Evolutionary conservation across 148 eudicot species (phyloP).

Genomic region (Euryodendron excelsum): DNA sequence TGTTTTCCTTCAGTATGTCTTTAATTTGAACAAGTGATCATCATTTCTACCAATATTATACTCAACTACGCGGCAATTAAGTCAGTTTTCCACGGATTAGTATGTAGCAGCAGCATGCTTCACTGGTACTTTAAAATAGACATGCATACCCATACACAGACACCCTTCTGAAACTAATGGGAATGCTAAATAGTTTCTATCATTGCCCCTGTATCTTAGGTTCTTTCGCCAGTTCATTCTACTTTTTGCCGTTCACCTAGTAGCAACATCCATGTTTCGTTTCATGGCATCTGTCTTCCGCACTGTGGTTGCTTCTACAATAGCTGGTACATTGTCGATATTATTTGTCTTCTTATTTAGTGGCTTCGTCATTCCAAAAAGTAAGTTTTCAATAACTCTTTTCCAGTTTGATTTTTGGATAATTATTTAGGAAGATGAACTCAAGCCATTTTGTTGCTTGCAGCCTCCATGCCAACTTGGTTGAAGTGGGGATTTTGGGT

Average conservation of each 20-base stretch:
- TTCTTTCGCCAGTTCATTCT: constrained; percentile 65
- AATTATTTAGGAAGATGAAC: neutral
- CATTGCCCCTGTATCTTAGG: constrained; percentile 29
- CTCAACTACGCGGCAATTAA: neutral
- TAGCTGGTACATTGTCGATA: constrained; percentile 41
- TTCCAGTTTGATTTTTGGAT: neutral
- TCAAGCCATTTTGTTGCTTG: constrained; percentile 21
- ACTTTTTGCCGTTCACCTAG: constrained; percentile 51
- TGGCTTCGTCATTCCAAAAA: constrained; percentile 64
- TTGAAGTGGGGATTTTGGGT: constrained; percentile 81
- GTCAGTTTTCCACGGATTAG: neutral
- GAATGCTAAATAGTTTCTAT: neutral
- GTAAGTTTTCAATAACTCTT: constrained; percentile 33
- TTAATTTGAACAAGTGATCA: neutral
- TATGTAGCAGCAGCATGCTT: neutral
- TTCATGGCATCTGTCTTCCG: constrained; percentile 63
- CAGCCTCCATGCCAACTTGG: constrained; percentile 91
- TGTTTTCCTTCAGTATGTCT: neutral
- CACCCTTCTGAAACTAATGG: neutral
- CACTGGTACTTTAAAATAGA: neutral
- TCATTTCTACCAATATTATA: neutral
- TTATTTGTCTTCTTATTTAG: constrained; percentile 46
- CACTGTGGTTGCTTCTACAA: constrained; percentile 43
- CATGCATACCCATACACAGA: neutral
- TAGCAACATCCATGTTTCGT: constrained; percentile 65